Evolutionary conservation across 805 yeast genomes (phyloP), one percentile per base, ranked within the genome.

Genomic region (Yarrowia phangngaensis): DNA sequence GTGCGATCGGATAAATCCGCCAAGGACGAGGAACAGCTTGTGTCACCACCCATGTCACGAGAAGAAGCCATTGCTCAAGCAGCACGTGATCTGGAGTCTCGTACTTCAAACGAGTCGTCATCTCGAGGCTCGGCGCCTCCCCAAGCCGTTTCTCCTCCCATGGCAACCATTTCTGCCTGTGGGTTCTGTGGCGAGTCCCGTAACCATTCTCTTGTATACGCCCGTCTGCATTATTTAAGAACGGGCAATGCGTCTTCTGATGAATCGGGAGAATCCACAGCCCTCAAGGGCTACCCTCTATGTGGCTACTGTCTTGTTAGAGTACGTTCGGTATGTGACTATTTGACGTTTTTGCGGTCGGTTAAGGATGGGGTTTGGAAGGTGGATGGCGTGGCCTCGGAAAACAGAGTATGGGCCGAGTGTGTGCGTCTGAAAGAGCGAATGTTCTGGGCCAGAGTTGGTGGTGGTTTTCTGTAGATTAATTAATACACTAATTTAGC

Each of bases 271-370:
- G 52, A 38, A 16, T 28, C 31, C 22, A 53, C 52, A 9, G 20
- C 45, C 16, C 40, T 70, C 67, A 38, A 50, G 17, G 61, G 61
- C 14, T 82, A 82, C 59, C 84, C 94, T 12, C 69, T 89, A 24
- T 90, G 97, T 62, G 80, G 82, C 53, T 80, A 79, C 57, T 90
- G 97, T 65, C 72, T 92, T 35, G 71, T 80, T 48, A 80, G 86
- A 59, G 72, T 88, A 43, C 76, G 97, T 58, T 79, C 84, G 51
- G 76, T 83, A 1, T 86, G 96, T 64, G 95, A 89, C 52, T 74
- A 86, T 52, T 78, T 86, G 60, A 84, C 88, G 30, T 82, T 82
- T 56, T 64, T 90, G 55, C 74, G 95, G 57, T 71, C 81, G 19
- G 67, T 89, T 30, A 71, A 73, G 52, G 68, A 72, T 40, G 75